Conservation (phyloP, 2,329 filamentous ascomycete genomes). For the Seiridium cupressi region DNA sequence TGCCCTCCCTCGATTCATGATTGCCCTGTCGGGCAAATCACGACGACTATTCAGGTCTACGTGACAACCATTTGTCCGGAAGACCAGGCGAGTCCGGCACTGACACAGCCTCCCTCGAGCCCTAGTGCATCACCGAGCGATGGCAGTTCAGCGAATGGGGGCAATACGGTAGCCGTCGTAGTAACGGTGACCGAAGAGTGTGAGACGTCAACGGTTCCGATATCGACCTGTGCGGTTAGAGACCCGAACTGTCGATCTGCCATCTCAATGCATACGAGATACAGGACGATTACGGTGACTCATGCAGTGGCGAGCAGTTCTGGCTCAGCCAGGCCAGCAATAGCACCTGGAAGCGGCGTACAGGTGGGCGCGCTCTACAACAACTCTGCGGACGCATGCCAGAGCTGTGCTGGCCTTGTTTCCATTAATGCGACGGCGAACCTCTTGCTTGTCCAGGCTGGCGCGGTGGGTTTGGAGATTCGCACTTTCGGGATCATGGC, state of each 20-base stretch:
- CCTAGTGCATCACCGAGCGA: background rate
- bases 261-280: background rate
- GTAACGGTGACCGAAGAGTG: slow-evolving; percentile 13
- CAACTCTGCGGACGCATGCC: background rate
- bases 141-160: background rate
- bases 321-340: background rate
- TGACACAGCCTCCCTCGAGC: background rate
- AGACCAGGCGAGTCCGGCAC: background rate
- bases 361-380: background rate
- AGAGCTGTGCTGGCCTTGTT: background rate
- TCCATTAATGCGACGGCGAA: background rate
- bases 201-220: slow-evolving; percentile 14
- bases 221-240: slow-evolving; percentile 22
- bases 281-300: background rate
- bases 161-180: background rate
- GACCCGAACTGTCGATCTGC: slow-evolving; percentile 1
- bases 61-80: slow-evolving; percentile 21
- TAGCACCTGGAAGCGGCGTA: background rate
- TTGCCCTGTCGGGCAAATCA: slow-evolving; percentile 12
- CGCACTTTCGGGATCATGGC: background rate
- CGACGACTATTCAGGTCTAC: slow-evolving; percentile 17
- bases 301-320: background rate
- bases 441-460: background rate
- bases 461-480: background rate
- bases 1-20: slow-evolving; percentile 5